Base-by-base conservation (phyloP, 805 yeast species). In the Nakazawaea ambrosiae region DNA sequence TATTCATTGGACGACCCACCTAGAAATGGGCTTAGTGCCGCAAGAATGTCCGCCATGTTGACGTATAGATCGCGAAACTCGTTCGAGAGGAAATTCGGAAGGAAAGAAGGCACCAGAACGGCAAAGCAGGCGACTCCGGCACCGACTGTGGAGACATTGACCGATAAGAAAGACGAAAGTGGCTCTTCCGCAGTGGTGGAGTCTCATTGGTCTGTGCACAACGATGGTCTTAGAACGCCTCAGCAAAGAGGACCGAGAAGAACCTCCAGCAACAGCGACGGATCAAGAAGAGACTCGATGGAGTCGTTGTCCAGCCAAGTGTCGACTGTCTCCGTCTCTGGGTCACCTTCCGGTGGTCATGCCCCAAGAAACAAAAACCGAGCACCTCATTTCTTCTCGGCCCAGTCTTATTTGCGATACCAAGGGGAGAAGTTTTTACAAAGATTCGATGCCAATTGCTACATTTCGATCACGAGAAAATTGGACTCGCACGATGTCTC, bases 361-460 rank as follows among this genome's bases (percentile, higher is more conserved):
- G 45, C 59, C 18, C 49, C 46, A 4, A 57, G 61, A 39, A 54
- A 39, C 20, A 39, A 39, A 16, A 25, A 60, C 29, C 45, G 61
- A 33, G 77, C 75, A 0, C 77, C 70, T 43, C 74, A 75, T 8
- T 84, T 75, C 54, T 92, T 92, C 61, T 84, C 97, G 0, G 98
- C 98, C 2, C 98, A 92, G 60, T 83, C 90, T 42, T 92, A 92
- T 57, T 65, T 92, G 46, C 73, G 98, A 42, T 92, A 92, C 58
- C 98, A 92, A 58, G 97, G 96, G 11, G 76, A 80, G 38, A 92
- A 92, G 57, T 92, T 92, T 55, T 78, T 89, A 33, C 68, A 75
- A 30, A 67, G 98, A 49, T 92, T 90, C 51, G 98, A 92, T 58
- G 96, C 98, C 19, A 92, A 92, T 55, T 92, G 97, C 61, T 92